phyloP scores from a whole-genome alignment of 2,329 filamentous ascomycete species.

The Emericellopsis cladophorae region DNA sequence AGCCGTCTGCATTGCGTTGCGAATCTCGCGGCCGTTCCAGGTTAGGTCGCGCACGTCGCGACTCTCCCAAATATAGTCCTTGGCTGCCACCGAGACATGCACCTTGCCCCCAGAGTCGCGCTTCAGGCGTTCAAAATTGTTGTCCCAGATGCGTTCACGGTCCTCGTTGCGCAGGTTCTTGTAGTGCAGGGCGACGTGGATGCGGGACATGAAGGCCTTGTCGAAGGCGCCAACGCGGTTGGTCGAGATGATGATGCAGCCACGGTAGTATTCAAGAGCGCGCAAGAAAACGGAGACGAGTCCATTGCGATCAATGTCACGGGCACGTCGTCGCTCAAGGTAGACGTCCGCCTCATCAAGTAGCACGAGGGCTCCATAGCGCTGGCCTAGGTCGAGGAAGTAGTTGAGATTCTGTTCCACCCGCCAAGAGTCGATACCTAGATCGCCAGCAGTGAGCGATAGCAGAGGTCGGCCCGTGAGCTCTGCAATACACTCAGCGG shows the following conservation, averaged over 20 bases:
- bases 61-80: conserved; percentile 23
- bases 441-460: conserved; percentile 34
- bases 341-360: conserved; percentile 50
- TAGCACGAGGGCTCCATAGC: conserved; percentile 37
- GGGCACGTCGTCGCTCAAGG: conserved; percentile 34
- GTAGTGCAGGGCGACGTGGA: conserved; percentile 36
- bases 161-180: conserved; percentile 24
- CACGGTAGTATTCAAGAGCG: conserved; percentile 37
- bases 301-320: conserved; percentile 31
- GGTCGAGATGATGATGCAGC: conserved; percentile 36
- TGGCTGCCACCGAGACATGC: conserved; percentile 21
- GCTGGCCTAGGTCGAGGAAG: conserved; percentile 34
- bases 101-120: conserved; percentile 24
- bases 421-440: conserved; percentile 22
- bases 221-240: conserved; percentile 35
- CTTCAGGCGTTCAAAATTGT: conserved; percentile 31
- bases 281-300: conserved; percentile 35
- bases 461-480: conserved; percentile 36
- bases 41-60: conserved; percentile 21
- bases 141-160: conserved; percentile 29
- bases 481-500: conserved; percentile 41
- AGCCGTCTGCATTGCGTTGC: conserved; percentile 30
- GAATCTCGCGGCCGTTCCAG: conserved; percentile 30
- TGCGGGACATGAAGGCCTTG: conserved; percentile 32
- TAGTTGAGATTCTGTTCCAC: conserved; percentile 31